phyloP scores from a whole-genome alignment of 805 yeast genomes.

The Kurtzmaniella fragi region DNA sequence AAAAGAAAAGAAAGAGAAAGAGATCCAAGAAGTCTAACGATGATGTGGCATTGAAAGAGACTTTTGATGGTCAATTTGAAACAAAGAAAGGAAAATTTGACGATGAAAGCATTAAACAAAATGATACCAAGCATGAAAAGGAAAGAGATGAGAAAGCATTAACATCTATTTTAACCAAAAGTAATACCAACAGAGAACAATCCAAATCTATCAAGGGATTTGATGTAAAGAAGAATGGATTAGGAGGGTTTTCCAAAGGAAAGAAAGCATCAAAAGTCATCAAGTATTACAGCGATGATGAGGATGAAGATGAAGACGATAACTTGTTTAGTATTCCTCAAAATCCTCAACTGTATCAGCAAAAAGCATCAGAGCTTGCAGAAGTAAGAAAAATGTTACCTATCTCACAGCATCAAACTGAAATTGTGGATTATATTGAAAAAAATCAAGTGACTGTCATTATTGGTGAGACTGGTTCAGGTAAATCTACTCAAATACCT shows the following conservation, averaged over 20 bases:
- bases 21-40: slow-evolving; percentile 23
- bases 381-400: slow-evolving; percentile 61
- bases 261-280: neutral
- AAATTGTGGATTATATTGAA: slow-evolving; percentile 51
- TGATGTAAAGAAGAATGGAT: neutral
- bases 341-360: slow-evolving; percentile 14
- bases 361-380: slow-evolving; percentile 42
- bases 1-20: slow-evolving; percentile 25
- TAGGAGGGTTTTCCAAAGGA: too few species aligned
- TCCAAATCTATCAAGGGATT: neutral
- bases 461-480: slow-evolving; percentile 97
- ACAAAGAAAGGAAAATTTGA: slow-evolving; percentile 5
- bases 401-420: slow-evolving; percentile 64
- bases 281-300: neutral
- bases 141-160: slow-evolving; percentile 5
- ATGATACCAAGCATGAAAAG: slow-evolving; percentile 14
- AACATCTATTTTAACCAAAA: too few species aligned
- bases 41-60: slow-evolving; percentile 22
- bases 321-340: neutral
- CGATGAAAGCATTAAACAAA: slow-evolving; percentile 9
- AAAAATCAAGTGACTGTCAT: slow-evolving; percentile 67
- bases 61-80: neutral
- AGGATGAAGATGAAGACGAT: neutral
- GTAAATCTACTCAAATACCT: slow-evolving; percentile 96
- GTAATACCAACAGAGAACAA: too few species aligned